Conservation (phyloP, 2,329 filamentous ascomycete species). For the Hypomyces rosellus region DNA sequence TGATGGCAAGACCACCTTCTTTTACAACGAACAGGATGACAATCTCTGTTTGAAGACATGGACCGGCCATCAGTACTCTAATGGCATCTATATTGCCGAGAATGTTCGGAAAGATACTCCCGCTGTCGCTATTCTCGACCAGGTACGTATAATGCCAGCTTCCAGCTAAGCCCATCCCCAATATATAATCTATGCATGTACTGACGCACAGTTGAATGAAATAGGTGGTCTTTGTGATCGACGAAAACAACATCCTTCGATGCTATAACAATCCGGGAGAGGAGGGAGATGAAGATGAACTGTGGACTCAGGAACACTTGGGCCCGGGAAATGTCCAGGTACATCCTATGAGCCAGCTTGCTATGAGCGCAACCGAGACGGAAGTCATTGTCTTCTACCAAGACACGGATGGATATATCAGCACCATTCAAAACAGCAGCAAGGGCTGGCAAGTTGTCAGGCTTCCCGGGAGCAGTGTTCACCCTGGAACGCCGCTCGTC, state of each 20-base stretch:
- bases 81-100: not conserved
- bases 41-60: not conserved
- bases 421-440: not conserved
- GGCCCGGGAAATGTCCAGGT: not conserved
- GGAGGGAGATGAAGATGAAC: not conserved
- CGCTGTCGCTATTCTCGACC: not conserved
- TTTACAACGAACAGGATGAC: not conserved
- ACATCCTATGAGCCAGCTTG: not conserved
- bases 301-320: not conserved
- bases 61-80: not conserved
- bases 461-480: not conserved
- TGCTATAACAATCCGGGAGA: not conserved
- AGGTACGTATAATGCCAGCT: not conserved
- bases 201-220: too few species aligned
- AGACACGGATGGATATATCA: not conserved
- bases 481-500: not conserved
- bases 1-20: not conserved
- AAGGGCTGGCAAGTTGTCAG: not conserved
- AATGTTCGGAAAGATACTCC: not conserved
- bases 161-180: too few species aligned
- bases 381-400: not conserved
- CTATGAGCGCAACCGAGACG: not conserved
- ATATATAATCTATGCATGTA: not conserved
- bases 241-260: not conserved
- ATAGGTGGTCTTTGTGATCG: conserved; percentile 1